Evolutionary conservation across 345 rosid species (phyloP), one percentile per base, ranked within the genome.

Genomic region (Populus pruinosa): DNA sequence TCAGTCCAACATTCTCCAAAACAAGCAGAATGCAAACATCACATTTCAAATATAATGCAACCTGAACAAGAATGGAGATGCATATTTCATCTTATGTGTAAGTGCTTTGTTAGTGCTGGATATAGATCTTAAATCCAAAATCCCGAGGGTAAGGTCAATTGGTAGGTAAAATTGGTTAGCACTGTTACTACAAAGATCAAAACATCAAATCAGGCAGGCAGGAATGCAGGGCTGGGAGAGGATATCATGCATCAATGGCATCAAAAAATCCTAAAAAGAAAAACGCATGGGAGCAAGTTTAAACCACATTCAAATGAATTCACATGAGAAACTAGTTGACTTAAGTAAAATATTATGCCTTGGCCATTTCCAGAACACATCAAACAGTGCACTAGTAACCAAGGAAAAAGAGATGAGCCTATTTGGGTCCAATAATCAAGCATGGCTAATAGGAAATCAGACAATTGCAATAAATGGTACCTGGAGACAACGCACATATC

Each of bases 401-500:
- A 33, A 29, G 39, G 53, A 17, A 50, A 50, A 20, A 17, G n/a
- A 50, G 18, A 17, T 6, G 56, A 50, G 21, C 56, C 4, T 50
- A 18, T 50, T 50, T 21, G 18, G 6, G 56, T 50, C 56, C 56
- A 50, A 18, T 50, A 50, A 18, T 50, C n/a, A 50, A 50, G 56
- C n/a, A 50, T 50, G 56, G 56, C 8, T 21, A 50, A 17, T 18
- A 33, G 4, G 10, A 77, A 44, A 43, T 17, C 35, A 13, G 44
- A 20, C n/a, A 72, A 20, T 39, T 41, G 68, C 21, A 49, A 29
- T 31, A 8, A 56, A 72, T 55, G 72, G 79, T 70, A 96, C 99
- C 98, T 96, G 99, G 77, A 96, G 97, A 73, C 97, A 96, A 75
- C 99, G 90, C 23, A 96, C 93, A 62, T 96, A 96, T 94, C 98